Percentiles rank a stretch among this genome's conserved stretches.
Conservation (phyloP, 306 rosid genomes). For the Prunus kanzakura region DNA sequence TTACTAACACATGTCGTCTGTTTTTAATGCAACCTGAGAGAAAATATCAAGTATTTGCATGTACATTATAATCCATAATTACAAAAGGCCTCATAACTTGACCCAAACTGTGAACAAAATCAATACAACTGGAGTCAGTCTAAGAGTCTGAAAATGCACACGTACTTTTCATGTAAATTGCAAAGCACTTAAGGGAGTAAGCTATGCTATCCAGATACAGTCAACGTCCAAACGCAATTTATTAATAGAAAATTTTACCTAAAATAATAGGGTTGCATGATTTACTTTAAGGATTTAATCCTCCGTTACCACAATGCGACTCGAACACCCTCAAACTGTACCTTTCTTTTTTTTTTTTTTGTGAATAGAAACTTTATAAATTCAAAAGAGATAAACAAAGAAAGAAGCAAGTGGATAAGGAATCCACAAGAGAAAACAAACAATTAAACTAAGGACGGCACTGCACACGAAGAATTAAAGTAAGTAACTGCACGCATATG, state of each 20-base stretch:
- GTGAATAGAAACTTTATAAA: background rate
- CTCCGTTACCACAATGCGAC: slow-evolving; percentile 9
- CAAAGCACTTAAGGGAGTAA: background rate
- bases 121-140: background rate
- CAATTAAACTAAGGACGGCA: too few species aligned
- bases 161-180: background rate
- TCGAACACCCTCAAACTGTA: slow-evolving; percentile 3
- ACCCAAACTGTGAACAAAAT: background rate
- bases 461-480: background rate
- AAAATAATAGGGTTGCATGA: background rate
- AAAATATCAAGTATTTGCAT: background rate
- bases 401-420: too few species aligned
- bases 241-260: background rate
- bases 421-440: background rate
- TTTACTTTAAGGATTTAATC: slow-evolving; percentile 1
- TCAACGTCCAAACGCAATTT: background rate
- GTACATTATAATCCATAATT: background rate
- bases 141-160: background rate
- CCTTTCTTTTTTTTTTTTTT: too few species aligned
- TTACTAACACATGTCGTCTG: slow-evolving; percentile 13
- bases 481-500: background rate
- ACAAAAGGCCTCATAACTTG: background rate
- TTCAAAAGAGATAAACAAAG: too few species aligned
- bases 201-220: background rate
- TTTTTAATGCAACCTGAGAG: slow-evolving; percentile 32